Base-by-base conservation (phyloP, 2,329 filamentous ascomycete species). In the Cytospora piceae region DNA sequence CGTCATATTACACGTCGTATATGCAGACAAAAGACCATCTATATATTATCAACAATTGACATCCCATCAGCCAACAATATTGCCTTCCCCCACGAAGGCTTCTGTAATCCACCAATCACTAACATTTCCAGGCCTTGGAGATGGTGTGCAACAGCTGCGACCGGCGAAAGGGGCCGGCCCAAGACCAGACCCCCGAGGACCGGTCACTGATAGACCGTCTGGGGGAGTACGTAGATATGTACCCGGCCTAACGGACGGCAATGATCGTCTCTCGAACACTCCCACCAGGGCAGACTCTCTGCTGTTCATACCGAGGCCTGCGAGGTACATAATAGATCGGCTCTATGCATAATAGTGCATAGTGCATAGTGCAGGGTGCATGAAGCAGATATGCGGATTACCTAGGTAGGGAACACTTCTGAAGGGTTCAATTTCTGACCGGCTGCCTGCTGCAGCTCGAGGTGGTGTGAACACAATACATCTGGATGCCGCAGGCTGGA, bases 91-190 rank as follows among this genome's bases (percentile, higher is more conserved):
- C 12, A 53, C 49, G 17, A 22, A 9, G 17, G 14, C n/a, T 24
- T 34, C 17, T 34, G n/a, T n/a, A 17, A 22, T 24, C 54, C 31
- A 20, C 31, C 20, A 22, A 37, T n/a, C n/a, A 22, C 29, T 57
- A 14, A 20, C 24, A 27, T 51, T 27, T 17, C 37, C 32, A 20
- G 12, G 1, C 14, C 9, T 46, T 46, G n/a, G n/a, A 31, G 49
- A 32, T 34, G 49, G 46, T 61, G 58, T 53, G 32, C n/a, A 27
- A 52, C 27, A 29, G 27, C 29, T 61, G 58, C 46, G 37, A 61
- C 58, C 49, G 17, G 49, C 49, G 34, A 53, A 37, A 17, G 49
- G 53, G 22, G 15, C 32, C 32, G 52, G 7, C 34, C 39, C 22
- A 61, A 39, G 15, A 20, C 12, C 6, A 49, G 53, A 14, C 46